Percentiles rank a stretch among this genome's conserved stretches.
These are phyloP conservation scores for Lepidopterella palustris DNA, from an alignment of 495 filamentous ascomycete genomes.

Conservation along the genomic window DNA sequence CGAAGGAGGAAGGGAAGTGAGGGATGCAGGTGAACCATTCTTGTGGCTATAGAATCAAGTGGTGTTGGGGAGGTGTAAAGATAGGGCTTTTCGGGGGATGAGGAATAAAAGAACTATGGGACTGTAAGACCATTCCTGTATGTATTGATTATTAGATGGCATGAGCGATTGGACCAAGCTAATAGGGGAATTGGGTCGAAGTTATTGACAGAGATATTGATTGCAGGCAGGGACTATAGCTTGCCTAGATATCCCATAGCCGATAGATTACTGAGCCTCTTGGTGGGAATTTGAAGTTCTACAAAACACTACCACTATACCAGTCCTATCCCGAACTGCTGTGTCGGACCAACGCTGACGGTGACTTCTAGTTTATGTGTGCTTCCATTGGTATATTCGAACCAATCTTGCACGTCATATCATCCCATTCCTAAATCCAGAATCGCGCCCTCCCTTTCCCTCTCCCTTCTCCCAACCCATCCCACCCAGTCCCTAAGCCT, in stretches of 20 bases:
- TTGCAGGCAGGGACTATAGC: too few relatives aligned
- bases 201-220: background rate
- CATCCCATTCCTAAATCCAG: background rate
- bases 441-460: background rate
- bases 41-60: background rate
- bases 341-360: too few relatives aligned
- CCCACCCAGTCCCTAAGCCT: too few relatives aligned
- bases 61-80: background rate
- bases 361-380: too few relatives aligned
- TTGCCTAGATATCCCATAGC: too few relatives aligned
- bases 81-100: background rate
- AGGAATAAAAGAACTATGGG: background rate
- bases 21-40: background rate
- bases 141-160: background rate
- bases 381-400: background rate
- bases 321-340: too few relatives aligned
- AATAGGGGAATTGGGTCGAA: background rate
- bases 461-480: too few relatives aligned
- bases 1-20: constrained; percentile 17
- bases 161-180: background rate
- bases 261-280: too few relatives aligned
- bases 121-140: constrained; percentile 1
- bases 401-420: background rate
- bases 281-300: too few relatives aligned
- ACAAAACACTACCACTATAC: too few relatives aligned